Evolutionary conservation across 306 rosid species (phyloP).

Genomic region (Malus asiatica): DNA sequence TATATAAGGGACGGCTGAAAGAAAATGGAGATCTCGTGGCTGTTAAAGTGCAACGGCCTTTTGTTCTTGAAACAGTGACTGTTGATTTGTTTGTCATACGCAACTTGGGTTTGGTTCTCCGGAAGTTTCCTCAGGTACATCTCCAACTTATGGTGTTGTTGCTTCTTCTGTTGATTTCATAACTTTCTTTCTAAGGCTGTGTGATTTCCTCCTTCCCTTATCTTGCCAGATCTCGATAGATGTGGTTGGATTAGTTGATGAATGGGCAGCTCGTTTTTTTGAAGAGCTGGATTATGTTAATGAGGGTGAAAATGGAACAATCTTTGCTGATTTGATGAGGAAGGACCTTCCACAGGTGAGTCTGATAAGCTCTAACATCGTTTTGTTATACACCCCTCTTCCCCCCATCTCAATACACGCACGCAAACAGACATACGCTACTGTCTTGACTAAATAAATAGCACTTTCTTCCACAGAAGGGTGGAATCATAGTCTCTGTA

Average conservation of each 20-base stretch:
- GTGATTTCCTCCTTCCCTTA: constrained; percentile 15
- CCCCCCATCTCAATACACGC: background rate
- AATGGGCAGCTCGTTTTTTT: constrained; percentile 98
- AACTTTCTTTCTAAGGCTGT: background rate
- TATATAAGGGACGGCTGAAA: constrained; percentile 82
- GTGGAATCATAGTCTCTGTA: background rate
- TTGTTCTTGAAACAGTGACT: constrained; percentile 95
- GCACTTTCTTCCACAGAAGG: too few relatives aligned
- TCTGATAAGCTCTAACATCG: constrained; percentile 5
- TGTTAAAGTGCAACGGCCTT: constrained; percentile 98
- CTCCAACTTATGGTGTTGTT: constrained; percentile 13
- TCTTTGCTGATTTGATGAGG: constrained; percentile 92
- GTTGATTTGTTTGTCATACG: constrained; percentile 77
- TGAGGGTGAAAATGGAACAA: constrained; percentile 92
- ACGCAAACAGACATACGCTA: background rate
- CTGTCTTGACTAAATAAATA: too few relatives aligned
- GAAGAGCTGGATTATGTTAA: constrained; percentile 91
- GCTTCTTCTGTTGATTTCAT: background rate
- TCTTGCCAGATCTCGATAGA: constrained; percentile 70
- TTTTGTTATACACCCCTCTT: background rate
- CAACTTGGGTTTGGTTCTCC: constrained; percentile 80
- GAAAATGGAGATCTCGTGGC: constrained; percentile 96
- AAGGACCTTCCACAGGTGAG: constrained; percentile 95
- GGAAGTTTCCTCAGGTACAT: constrained; percentile 88
- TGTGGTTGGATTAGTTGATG: constrained; percentile 97